Evolutionary conservation across 2,329 filamentous ascomycete species (phyloP), one percentile per base, ranked within the genome.

Genomic region (Beauveria caledonica): DNA sequence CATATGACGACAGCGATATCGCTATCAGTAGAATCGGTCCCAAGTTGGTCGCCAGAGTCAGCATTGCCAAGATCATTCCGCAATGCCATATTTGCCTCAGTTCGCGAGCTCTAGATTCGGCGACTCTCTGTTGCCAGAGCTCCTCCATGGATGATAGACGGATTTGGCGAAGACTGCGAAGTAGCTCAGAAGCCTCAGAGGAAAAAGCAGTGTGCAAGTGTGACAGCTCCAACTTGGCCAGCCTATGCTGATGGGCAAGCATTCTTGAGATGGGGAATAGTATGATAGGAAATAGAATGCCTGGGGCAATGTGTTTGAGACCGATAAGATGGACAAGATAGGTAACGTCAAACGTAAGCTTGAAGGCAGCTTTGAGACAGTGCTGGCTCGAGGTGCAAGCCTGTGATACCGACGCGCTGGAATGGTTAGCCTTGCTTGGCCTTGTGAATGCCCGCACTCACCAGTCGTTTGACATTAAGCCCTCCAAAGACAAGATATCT

Each of bases 161-260:
- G n/a, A 63, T 62, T 52, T 62, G 49, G n/a, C 60, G 62, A 6
- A 63, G 55, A 29, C n/a, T 44, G 25, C 44, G 60, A 25, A 61
- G 40, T 4, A 57, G 15, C 36, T 63, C 62, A 2, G 62, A 63
- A 5, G 62, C 29, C 7, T 51, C 53, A 9, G 23, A 21, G 25
- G 49, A 56, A 29, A 62, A 49, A 5, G 54, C 29, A 49, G 19
- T 49, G 10, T 63, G 62, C 5, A 36, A 25, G 19, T 33, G 46
- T 11, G 60, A 50, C 11, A 62, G 33, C 6, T 60, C 40, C 13
- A 23, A 6, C 36, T 60, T 61, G 44, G 44, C 23, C 25, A 21
- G 23, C 10, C 21, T 42, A 21, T 63, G 62, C 21, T 36, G 56
- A 17, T 48, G 36, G 13, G 62, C 49, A n/a, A 63, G 54, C 11